phyloP scores from a whole-genome alignment of 2,329 filamentous ascomycete genomes.

The Fusarium fracticaudum region DNA sequence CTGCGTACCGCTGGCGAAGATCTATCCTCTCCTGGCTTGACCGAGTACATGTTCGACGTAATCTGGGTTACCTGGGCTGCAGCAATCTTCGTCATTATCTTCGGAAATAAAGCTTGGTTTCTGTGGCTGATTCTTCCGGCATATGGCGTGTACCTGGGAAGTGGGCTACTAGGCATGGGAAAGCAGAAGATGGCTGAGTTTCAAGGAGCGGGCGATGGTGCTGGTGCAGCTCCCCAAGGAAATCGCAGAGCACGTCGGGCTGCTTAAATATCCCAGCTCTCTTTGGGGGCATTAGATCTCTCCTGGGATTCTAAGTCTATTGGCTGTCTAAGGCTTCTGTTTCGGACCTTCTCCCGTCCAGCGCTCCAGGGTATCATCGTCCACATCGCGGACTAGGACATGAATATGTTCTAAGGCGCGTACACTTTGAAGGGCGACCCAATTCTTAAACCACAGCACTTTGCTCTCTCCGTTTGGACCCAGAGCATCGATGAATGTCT shows the following conservation, averaged over 20 bases:
- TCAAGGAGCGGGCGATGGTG: conserved; percentile 48
- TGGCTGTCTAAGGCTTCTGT: conserved; percentile 40
- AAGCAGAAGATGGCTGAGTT: conserved; percentile 63
- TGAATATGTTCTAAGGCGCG: conserved; percentile 91
- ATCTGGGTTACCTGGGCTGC: conserved; percentile 93
- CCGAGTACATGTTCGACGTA: conserved; percentile 98
- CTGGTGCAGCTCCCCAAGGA: conserved; percentile 50
- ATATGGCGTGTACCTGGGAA: conserved; percentile 65
- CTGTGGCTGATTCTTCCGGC: conserved; percentile 65
- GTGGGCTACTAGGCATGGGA: conserved; percentile 62
- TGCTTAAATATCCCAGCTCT: conserved; percentile 49
- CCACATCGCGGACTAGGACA: conserved; percentile 70
- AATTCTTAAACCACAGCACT: conserved; percentile 93
- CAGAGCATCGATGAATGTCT: conserved; percentile 71
- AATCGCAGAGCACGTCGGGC: conserved; percentile 66
- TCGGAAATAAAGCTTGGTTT: conserved; percentile 80
- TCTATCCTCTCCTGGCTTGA: conserved; percentile 85
- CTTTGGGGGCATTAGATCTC: conserved; percentile 9
- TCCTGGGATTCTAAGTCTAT: background rate
- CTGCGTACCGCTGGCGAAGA: conserved; percentile 86
- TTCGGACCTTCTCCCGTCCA: conserved; percentile 62
- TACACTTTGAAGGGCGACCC: conserved; percentile 87
- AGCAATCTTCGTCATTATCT: conserved; percentile 74
- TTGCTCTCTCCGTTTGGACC: conserved; percentile 58
- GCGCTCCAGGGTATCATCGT: conserved; percentile 60